Base-by-base conservation (phyloP, 108 stramenopile genomes). In the Pseudonitzschia delicatissima region DNA sequence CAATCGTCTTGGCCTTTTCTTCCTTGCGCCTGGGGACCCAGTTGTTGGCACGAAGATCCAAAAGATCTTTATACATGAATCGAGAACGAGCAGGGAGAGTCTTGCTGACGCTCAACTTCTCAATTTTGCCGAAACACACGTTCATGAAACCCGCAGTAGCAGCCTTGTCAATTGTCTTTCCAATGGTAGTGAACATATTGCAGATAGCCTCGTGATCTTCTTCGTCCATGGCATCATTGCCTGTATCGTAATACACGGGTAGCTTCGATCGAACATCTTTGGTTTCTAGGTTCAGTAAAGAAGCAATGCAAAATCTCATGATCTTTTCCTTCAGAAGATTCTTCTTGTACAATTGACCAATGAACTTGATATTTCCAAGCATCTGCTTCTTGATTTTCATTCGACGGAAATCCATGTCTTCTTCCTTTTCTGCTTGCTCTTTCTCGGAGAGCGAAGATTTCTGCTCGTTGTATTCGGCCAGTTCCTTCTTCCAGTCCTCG, bases 271-370 rank as follows among this genome's bases (percentile, higher is more conserved):
- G 67, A 17, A 36, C 63, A 13, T 76, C 78, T 33, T 80, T 60
- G 13, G 72, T 76, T 60, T 91, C 87, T 32, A 94, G 53, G 66
- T 88, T 89, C 68, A 97, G 36, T n/a, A 96, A 73, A 49, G 71
- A 71, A 36, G 71, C 72, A 67, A 97, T 90, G 73, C 95, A 96
- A 62, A 81, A 82, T 32, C 91, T 79, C 91, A 98, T 96, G 64
- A 97, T 88, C 74, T 91, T 90, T 69, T 92, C 91, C 81, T 93
- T 97, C 34, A 98, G 78, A 64, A 98, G 79, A 29, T 66, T 69
- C 68, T 92, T 88, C 82, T 98, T 98, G 96, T 89, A 98, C 33
- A 98, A 67, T 72, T 97, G 96, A 17, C 98, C 98, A 75, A 98
- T 96, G 74, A 98, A 97, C 57, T 89, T 88, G 69, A 96, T 87